Evolutionary conservation across 2,329 filamentous ascomycete genomes (phyloP).

Genomic region (Verticillium klebahnii): DNA sequence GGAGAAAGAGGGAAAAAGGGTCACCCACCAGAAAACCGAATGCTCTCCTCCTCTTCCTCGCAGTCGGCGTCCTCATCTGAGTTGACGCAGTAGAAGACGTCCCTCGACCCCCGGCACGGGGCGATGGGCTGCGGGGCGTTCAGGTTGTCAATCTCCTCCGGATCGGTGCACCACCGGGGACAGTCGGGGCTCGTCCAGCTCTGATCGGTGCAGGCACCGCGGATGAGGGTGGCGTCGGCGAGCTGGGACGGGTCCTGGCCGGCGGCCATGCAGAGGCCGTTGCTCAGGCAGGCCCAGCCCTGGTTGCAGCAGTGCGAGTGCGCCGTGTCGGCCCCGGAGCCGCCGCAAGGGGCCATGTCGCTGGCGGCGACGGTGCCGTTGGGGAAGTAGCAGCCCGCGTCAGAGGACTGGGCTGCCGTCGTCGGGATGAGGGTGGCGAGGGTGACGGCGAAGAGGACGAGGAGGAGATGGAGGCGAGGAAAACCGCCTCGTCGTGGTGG

Average conservation of each 20-base stretch:
- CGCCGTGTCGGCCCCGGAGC: background rate
- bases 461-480: background rate
- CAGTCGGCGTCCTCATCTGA: background rate
- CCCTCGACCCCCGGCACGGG: background rate
- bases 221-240: background rate
- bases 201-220: conserved; percentile 1
- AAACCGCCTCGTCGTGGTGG: background rate
- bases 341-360: background rate
- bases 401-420: background rate
- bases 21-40: background rate
- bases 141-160: conserved; percentile 1
- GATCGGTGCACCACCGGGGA: background rate
- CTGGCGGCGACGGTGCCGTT: background rate
- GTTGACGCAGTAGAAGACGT: background rate
- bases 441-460: background rate
- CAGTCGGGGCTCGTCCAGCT: background rate
- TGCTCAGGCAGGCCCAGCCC: conserved; percentile 2
- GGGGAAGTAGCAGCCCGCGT: background rate
- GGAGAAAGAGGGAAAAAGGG: background rate
- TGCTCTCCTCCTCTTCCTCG: background rate
- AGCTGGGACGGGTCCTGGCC: background rate
- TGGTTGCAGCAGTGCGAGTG: conserved; percentile 1
- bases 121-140: background rate
- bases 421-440: background rate
- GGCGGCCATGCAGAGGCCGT: conserved; percentile 3